Evolutionary conservation across 495 filamentous ascomycete species (phyloP).

Genomic region (Cenococcum geophilum): DNA sequence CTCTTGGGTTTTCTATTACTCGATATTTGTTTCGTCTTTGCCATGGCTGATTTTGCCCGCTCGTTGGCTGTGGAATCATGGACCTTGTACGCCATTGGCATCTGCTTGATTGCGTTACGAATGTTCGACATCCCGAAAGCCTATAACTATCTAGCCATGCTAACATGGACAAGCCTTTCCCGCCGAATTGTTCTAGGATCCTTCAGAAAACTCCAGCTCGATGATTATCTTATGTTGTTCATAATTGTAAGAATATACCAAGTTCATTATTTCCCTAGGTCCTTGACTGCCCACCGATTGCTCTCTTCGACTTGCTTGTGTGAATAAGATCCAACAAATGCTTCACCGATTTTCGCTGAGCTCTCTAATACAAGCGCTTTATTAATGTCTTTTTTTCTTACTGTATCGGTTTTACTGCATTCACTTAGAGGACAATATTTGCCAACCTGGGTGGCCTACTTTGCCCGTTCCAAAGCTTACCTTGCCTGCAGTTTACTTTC

Average conservation of each 20-base stretch:
- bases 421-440: no score
- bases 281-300: no score
- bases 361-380: neutral
- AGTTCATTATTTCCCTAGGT: no score
- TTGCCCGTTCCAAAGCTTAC: neutral
- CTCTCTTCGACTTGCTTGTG: no score
- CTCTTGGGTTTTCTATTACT: neutral
- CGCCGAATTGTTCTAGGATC: slow-evolving; percentile 43
- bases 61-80: slow-evolving; percentile 43
- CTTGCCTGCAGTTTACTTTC: slow-evolving; percentile 16
- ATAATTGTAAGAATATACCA: slow-evolving; percentile 37
- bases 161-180: slow-evolving; percentile 22
- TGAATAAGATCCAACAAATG: no score
- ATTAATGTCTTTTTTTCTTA: no score
- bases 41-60: slow-evolving; percentile 4
- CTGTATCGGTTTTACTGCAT: no score
- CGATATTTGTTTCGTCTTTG: neutral
- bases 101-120: slow-evolving; percentile 38
- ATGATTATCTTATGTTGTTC: slow-evolving; percentile 56
- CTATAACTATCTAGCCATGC: neutral
- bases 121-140: slow-evolving; percentile 22
- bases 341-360: no score
- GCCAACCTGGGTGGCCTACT: no score
- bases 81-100: slow-evolving; percentile 44
- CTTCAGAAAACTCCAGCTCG: slow-evolving; percentile 45